Base-by-base conservation (phyloP, 2,329 filamentous ascomycete species). In the Cytospora chrysosperma region DNA sequence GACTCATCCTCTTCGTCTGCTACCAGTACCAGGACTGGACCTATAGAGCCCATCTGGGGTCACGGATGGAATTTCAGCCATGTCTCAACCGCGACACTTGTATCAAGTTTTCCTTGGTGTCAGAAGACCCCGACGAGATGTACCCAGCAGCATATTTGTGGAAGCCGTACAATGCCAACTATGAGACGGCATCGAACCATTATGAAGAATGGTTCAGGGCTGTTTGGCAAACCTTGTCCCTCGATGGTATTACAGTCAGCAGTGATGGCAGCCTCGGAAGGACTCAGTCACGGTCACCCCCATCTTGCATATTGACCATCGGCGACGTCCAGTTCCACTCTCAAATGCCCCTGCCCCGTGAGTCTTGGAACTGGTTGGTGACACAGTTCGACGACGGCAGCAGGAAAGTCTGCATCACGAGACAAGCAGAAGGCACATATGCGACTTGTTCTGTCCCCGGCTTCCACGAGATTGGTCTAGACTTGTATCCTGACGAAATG, bases 191-290 rank as follows among this genome's bases (percentile, higher is more conserved):
- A 17, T 34, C 52, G 13, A 30, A 17, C 17, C 12, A 28, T 3
- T 63, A 65, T 15, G 28, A 60, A 32, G 24, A 21, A 26, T 61
- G 57, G 61, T 63, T 65, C 47, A 50, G 40, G 24, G 57, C 53
- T 13, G 26, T 63, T 4, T 56, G 57, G 61, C 56, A 53, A 17
- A 57, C 55, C 21, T 17, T 55, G 34, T 55, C 57, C 12, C 21
- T 12, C n/a, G 12, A 28, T 7, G 37, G 5, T 2, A n/a, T 40
- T 19, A 26, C 28, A 9, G 26, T 4, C 50, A 27, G 17, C 13
- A 17, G 17, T 19, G 17, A 28, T 17, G 50, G 12, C 13, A 52
- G 50, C 26, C 50, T 52, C 19, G 50, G 50, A 21, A 19, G 27
- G 26, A 30, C 19, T 1, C 28, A 30, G 30, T 26, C 13, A 52